Conservation (phyloP, 768 basidiomycete species). For the Pisolithus albus region DNA sequence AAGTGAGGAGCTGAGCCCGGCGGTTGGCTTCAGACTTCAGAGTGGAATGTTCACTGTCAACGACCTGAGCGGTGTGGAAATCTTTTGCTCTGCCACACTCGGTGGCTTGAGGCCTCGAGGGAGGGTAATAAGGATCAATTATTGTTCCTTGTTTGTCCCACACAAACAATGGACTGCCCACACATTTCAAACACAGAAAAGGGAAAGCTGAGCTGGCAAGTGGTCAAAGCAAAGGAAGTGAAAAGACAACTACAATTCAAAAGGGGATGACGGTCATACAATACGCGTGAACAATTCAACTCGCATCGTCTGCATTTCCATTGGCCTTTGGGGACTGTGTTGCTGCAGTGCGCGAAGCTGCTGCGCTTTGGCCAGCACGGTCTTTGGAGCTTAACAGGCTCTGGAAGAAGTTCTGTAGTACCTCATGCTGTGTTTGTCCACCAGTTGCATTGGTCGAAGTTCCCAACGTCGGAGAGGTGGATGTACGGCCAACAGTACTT, state of each 20-base stretch:
- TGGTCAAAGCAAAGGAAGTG: too few relatives aligned
- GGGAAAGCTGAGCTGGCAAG: not conserved
- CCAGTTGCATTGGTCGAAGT: constrained; percentile 39
- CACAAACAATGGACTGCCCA: not conserved
- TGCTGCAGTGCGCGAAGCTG: constrained; percentile 18
- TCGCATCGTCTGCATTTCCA: constrained; percentile 34
- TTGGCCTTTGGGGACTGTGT: constrained; percentile 26
- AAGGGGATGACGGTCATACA: not conserved
- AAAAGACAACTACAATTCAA: not conserved
- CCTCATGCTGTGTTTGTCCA: constrained; percentile 73
- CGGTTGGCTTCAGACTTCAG: too few relatives aligned
- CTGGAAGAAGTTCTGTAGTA: constrained; percentile 84
- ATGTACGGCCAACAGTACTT: constrained; percentile 26
- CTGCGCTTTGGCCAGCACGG: constrained; percentile 33
- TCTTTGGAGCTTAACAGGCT: constrained; percentile 69
- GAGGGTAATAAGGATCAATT: constrained; percentile 7
- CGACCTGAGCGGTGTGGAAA: constrained; percentile 1
- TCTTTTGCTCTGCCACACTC: not conserved
- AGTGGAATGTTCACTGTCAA: too few relatives aligned
- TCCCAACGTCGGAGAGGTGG: constrained; percentile 34
- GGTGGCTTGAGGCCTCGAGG: not conserved
- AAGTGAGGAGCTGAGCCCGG: not conserved
- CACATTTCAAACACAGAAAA: constrained; percentile 1
- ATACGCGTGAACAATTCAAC: constrained; percentile 15
- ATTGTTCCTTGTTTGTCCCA: constrained; percentile 12